Percentiles rank a stretch among this genome's conserved stretches.
Evolutionary conservation across 129 eudicot genomes (phyloP).

Genomic region (Centella asiatica): DNA sequence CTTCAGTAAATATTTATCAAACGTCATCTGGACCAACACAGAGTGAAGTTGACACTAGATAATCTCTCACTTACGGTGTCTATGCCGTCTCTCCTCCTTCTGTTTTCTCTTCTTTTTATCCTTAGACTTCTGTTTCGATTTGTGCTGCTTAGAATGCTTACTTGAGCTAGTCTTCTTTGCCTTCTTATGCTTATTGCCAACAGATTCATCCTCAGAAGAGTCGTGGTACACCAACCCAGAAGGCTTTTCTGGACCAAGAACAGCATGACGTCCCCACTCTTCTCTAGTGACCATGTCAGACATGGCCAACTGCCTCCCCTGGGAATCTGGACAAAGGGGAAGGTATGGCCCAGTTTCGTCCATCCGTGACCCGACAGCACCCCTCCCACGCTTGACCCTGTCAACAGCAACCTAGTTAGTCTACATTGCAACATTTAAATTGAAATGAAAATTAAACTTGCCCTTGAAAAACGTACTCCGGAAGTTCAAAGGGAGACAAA

Average conservation of each 20-base stretch:
- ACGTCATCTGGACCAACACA: background rate
- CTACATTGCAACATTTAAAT: background rate
- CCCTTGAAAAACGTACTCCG: background rate
- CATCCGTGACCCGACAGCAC: conserved; percentile 89
- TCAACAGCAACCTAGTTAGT: conserved; percentile 25
- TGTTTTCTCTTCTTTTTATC: conserved; percentile 41
- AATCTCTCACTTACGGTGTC: conserved; percentile 27
- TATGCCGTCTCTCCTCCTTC: conserved; percentile 48
- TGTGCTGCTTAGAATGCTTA: conserved; percentile 43
- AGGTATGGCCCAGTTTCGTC: conserved; percentile 94
- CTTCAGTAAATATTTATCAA: too few relatives aligned
- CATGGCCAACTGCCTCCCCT: conserved; percentile 17
- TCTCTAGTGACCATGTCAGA: conserved; percentile 18
- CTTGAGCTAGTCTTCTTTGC: conserved; percentile 33
- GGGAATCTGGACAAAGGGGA: conserved; percentile 27
- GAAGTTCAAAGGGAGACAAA: background rate
- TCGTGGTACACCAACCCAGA: conserved; percentile 17
- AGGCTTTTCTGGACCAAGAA: conserved; percentile 65
- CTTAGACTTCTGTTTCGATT: conserved; percentile 37
- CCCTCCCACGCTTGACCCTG: conserved; percentile 92
- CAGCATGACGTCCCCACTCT: conserved; percentile 17
- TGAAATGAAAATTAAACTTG: background rate
- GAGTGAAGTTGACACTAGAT: background rate
- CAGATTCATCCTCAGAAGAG: conserved; percentile 52
- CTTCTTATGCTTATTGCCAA: conserved; percentile 22